phyloP scores from a whole-genome alignment of 2,329 filamentous ascomycete species.

The Mariannaea elegans region DNA sequence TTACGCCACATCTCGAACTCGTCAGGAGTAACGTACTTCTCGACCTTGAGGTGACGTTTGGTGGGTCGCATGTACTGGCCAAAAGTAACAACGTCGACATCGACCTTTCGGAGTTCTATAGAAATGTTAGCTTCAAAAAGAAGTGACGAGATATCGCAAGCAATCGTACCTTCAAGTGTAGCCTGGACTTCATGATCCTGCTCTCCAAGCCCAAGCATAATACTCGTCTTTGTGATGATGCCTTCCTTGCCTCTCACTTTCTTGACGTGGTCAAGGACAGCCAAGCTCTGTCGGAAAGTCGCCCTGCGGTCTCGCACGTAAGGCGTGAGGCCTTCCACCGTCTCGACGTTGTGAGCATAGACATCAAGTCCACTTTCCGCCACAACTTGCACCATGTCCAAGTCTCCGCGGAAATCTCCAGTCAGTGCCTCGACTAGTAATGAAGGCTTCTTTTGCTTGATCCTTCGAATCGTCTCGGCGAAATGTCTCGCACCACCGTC shows the following conservation, averaged over 20 bases:
- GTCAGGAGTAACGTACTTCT: conserved; percentile 92
- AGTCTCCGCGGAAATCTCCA: conserved; percentile 85
- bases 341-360: conserved; percentile 97
- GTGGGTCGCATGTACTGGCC: conserved; percentile 99
- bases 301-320: conserved; percentile 90
- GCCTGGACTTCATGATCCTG: conserved; percentile 86
- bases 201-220: conserved; percentile 96
- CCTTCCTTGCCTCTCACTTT: conserved; percentile 70
- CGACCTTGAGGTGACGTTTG: conserved; percentile 96
- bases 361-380: conserved; percentile 92
- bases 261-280: conserved; percentile 85
- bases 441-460: conserved; percentile 83
- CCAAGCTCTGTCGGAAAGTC: conserved; percentile 85
- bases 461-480: conserved; percentile 91
- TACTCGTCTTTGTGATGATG: conserved; percentile 97
- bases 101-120: conserved; percentile 76
- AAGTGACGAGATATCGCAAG: neutral
- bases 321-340: conserved; percentile 88
- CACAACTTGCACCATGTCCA: conserved; percentile 87
- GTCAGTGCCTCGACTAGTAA: conserved; percentile 86
- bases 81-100: conserved; percentile 96
- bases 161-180: conserved; percentile 70
- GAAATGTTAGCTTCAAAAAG: conserved; percentile 23
- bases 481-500: conserved; percentile 92
- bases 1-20: conserved; percentile 92